phyloP scores from a whole-genome alignment of 2,329 filamentous ascomycete genomes.

The Neofusicoccum umdonicola region DNA sequence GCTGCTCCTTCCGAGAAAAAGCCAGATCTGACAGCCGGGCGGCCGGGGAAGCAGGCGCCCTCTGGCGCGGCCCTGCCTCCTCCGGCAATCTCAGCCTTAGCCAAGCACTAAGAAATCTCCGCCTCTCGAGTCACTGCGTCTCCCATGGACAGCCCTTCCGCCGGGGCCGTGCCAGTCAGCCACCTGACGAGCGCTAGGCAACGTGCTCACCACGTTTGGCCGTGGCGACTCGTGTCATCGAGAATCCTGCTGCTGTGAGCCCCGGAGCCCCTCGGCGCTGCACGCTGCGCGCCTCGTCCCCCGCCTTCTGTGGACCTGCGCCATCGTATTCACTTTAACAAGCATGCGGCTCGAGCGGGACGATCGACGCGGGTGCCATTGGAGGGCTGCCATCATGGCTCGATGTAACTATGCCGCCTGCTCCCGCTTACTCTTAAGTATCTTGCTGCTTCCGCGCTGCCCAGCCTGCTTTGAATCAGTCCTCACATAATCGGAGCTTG shows the following conservation, averaged over 20 bases:
- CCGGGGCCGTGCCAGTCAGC: not conserved
- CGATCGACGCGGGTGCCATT: not conserved
- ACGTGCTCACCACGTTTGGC: not conserved
- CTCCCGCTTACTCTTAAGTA: not conserved
- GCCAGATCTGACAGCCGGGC: not conserved
- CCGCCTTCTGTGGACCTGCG: not conserved
- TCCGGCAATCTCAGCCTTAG: not conserved
- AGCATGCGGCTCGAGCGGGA: constrained; percentile 11
- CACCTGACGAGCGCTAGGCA: not conserved
- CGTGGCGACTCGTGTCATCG: constrained; percentile 2
- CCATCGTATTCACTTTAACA: constrained; percentile 10
- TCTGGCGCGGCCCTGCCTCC: not conserved
- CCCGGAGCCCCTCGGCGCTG: not conserved
- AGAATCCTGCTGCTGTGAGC: not conserved
- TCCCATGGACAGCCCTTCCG: not conserved
- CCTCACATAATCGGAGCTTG: not conserved
- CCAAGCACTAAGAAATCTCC: not conserved
- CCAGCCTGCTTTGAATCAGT: not conserved
- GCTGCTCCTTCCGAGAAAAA: not conserved
- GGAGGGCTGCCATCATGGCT: not conserved
- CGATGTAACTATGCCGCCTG: constrained; percentile 5
- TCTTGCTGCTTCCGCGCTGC: not conserved
- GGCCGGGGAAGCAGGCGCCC: not conserved
- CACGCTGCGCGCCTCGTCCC: not conserved
- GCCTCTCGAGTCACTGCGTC: not conserved